A percentile compares a stretch with the other conserved stretches of the same genome.
Conservation (phyloP, 495 filamentous ascomycete species). For the Penicillium mononematosum region DNA sequence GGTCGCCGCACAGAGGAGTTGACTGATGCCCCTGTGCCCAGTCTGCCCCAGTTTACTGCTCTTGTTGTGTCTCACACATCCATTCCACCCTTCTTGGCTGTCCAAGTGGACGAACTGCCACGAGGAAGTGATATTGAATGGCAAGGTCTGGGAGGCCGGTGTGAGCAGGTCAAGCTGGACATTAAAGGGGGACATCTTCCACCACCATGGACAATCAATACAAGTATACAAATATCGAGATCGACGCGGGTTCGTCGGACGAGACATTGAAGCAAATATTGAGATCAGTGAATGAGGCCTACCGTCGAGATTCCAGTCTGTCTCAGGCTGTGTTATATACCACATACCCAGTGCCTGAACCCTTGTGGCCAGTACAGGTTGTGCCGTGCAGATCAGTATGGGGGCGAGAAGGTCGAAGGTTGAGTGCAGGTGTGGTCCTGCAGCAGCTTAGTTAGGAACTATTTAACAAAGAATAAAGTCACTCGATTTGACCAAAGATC, state of each 20-base stretch:
- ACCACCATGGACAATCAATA: conserved; percentile 24
- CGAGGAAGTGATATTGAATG: conserved; percentile 71
- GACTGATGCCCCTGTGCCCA: conserved; percentile 13
- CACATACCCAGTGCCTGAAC: conserved; percentile 24
- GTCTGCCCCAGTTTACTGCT: conserved; percentile 35
- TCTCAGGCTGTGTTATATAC: conserved; percentile 42
- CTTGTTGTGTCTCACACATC: conserved; percentile 20
- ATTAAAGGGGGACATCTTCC: conserved; percentile 21
- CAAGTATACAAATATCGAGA: conserved; percentile 35
- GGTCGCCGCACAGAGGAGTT: conserved; percentile 40
- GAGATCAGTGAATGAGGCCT: conserved; percentile 18
- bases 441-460: conserved; percentile 18
- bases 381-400: conserved; percentile 50
- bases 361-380: conserved; percentile 38
- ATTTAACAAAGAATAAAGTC: not conserved
- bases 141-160: conserved; percentile 53
- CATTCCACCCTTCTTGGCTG: conserved; percentile 66
- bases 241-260: conserved; percentile 19
- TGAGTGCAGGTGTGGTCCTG: conserved; percentile 42
- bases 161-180: conserved; percentile 26
- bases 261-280: conserved; percentile 25
- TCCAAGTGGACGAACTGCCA: conserved; percentile 70
- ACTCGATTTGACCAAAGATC: not conserved
- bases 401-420: conserved; percentile 37
- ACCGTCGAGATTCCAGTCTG: conserved; percentile 12